Evolutionary conservation across 2,329 filamentous ascomycete genomes (phyloP).

Genomic region (Ophiostoma sp.): DNA sequence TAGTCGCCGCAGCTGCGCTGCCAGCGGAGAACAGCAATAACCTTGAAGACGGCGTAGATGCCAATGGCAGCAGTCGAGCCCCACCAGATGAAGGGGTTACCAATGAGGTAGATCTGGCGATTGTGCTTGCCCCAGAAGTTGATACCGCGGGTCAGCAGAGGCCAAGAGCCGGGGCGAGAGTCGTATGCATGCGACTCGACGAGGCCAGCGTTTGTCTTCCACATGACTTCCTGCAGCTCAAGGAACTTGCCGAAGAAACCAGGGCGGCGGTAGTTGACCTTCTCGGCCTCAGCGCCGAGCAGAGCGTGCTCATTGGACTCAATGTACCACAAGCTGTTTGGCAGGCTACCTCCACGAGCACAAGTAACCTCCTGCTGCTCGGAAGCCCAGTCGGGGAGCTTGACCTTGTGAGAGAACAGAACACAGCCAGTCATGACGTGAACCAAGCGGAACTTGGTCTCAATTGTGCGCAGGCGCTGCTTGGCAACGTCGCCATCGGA

Average conservation of each 20-base stretch:
- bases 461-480: constrained; percentile 81
- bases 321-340: constrained; percentile 96
- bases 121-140: constrained; percentile 98
- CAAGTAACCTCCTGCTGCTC: constrained; percentile 99
- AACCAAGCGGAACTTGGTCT: constrained; percentile 92
- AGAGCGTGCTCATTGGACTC: constrained; percentile 83
- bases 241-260: constrained; percentile 97
- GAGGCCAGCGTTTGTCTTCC: constrained; percentile 93
- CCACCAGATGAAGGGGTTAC: constrained; percentile 95
- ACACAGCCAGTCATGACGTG: constrained; percentile 96
- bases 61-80: constrained; percentile 71
- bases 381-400: constrained; percentile 94
- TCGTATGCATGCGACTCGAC: constrained; percentile 98
- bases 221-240: constrained; percentile 98
- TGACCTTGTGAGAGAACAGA: constrained; percentile 97
- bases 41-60: constrained; percentile 80
- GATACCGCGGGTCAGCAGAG: constrained; percentile 84
- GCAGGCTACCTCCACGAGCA: constrained; percentile 80
- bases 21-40: constrained; percentile 80
- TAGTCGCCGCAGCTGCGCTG: constrained; percentile 91
- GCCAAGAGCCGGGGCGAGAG: constrained; percentile 89
- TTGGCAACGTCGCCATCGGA: constrained; percentile 75
- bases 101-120: constrained; percentile 92
- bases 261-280: constrained; percentile 90
- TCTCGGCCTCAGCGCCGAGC: constrained; percentile 71